A percentile compares a stretch with the other conserved stretches of the same genome.
These are phyloP conservation scores for Arabidopsis hybrid DNA, from an alignment of 441 rosid species.

Conservation along the genomic window DNA sequence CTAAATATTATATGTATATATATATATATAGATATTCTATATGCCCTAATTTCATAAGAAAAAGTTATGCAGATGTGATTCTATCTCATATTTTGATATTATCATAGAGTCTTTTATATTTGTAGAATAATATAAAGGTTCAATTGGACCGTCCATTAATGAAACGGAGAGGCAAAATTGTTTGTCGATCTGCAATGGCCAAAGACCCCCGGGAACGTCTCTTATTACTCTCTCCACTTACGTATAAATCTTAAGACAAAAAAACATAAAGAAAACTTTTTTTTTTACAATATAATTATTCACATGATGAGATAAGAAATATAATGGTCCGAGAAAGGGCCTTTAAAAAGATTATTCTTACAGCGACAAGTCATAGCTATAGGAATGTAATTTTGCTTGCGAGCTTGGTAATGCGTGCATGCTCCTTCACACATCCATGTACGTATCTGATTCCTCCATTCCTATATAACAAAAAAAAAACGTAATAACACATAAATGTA, in stretches of 20 bases:
- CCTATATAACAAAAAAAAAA: constrained; percentile 7
- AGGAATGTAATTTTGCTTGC: constrained; percentile 38
- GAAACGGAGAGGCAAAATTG: constrained; percentile 48
- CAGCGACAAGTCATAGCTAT: constrained; percentile 44
- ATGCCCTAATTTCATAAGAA: constrained; percentile 16
- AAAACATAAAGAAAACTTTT: constrained; percentile 1
- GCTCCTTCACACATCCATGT: constrained; percentile 43
- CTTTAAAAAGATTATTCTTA: constrained; percentile 48
- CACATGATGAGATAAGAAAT: constrained; percentile 39
- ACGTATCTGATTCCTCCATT: constrained; percentile 44
- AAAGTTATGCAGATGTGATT: constrained; percentile 39
- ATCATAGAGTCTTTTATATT: constrained; percentile 15
- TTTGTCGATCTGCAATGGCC: constrained; percentile 47
- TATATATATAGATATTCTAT: constrained; percentile 20
- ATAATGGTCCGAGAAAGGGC: constrained; percentile 40
- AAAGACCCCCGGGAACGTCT: constrained; percentile 27
- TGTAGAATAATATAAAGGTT: constrained; percentile 33
- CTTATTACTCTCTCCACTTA: constrained; percentile 39
- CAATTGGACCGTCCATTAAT: constrained; percentile 47
- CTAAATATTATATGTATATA: constrained; percentile 20
- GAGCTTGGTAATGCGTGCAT: constrained; percentile 37
- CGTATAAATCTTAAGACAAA: constrained; percentile 24
- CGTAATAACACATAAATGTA: neutral
- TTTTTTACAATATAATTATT: constrained; percentile 18
- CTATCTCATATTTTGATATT: constrained; percentile 32